Conservation (phyloP, 2,329 filamentous ascomycete species). For the Helminthosporium solani region DNA sequence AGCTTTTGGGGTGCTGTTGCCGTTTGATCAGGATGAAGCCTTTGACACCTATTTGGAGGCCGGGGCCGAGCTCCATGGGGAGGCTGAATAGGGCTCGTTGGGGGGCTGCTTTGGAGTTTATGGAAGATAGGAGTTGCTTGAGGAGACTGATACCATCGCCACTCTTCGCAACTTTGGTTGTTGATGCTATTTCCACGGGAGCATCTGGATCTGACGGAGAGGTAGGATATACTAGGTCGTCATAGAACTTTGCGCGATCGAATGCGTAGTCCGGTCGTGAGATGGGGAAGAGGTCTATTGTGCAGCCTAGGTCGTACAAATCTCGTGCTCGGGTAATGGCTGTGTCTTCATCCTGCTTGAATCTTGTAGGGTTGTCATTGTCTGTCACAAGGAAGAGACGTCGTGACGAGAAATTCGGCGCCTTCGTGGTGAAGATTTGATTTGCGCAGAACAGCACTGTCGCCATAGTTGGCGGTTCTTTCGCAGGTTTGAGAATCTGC, state of each 20-base stretch:
- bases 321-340: conserved; percentile 90
- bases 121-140: conserved; percentile 77
- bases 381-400: conserved; percentile 96
- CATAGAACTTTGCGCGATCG: conserved; percentile 83
- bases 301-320: conserved; percentile 87
- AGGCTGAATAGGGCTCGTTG: conserved; percentile 84
- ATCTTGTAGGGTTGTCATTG: conserved; percentile 75
- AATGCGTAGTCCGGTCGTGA: conserved; percentile 70
- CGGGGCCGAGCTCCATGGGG: conserved; percentile 83
- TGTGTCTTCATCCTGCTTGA: conserved; percentile 71
- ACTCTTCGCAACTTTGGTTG: conserved; percentile 64
- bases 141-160: conserved; percentile 77
- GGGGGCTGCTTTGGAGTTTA: conserved; percentile 85
- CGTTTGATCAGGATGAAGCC: conserved; percentile 87
- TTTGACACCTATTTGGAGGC: conserved; percentile 83
- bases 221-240: conserved; percentile 87
- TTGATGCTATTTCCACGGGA: conserved; percentile 54
- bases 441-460: conserved; percentile 94
- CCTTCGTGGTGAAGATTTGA: conserved; percentile 92
- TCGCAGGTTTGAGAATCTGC: conserved; percentile 68
- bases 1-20: conserved; percentile 77
- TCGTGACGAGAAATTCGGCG: conserved; percentile 88
- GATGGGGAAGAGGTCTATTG: conserved; percentile 91
- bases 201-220: conserved; percentile 67
- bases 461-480: conserved; percentile 74